Percentiles rank a stretch among this genome's conserved stretches.
Evolutionary conservation across 208 protist genomes (phyloP).

Genomic region (Acanthamoeba polyphaga): DNA sequence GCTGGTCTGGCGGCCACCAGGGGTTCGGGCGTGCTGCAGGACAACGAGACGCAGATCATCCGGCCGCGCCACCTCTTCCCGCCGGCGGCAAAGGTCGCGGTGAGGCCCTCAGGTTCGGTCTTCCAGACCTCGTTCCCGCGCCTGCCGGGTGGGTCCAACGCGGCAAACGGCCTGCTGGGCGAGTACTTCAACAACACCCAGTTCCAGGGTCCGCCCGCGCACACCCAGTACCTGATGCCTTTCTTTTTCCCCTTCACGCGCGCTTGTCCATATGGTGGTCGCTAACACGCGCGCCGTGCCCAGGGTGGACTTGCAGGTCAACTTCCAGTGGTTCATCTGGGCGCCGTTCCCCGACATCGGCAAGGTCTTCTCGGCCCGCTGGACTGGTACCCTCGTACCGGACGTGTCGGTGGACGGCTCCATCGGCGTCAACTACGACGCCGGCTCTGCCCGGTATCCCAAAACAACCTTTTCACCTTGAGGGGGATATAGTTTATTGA

Average conservation of each 20-base stretch:
- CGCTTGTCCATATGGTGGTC: background rate
- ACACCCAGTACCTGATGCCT: background rate
- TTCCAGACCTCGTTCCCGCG: background rate
- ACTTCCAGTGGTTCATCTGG: constrained; percentile 48
- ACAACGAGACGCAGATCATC: background rate
- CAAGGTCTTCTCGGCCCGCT: background rate
- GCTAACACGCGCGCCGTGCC: no score
- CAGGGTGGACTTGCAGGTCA: constrained; percentile 9
- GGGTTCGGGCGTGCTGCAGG: background rate
- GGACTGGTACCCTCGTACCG: background rate
- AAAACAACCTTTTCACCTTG: background rate
- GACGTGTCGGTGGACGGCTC: background rate
- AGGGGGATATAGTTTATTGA: no score
- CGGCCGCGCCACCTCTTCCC: background rate
- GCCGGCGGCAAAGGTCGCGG: background rate
- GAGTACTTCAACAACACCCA: constrained; percentile 24
- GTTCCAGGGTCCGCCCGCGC: background rate
- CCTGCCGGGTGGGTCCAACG: background rate
- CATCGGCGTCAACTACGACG: background rate
- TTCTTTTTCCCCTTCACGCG: background rate
- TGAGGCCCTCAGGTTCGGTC: background rate
- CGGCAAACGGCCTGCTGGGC: background rate
- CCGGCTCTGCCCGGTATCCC: background rate
- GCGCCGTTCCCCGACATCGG: background rate
- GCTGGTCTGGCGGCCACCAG: background rate